Percentiles rank a stretch among this genome's conserved stretches.
phyloP scores from a whole-genome alignment of 1,284 basidiomycete species.

The Papiliotrema laurentii region DNA sequence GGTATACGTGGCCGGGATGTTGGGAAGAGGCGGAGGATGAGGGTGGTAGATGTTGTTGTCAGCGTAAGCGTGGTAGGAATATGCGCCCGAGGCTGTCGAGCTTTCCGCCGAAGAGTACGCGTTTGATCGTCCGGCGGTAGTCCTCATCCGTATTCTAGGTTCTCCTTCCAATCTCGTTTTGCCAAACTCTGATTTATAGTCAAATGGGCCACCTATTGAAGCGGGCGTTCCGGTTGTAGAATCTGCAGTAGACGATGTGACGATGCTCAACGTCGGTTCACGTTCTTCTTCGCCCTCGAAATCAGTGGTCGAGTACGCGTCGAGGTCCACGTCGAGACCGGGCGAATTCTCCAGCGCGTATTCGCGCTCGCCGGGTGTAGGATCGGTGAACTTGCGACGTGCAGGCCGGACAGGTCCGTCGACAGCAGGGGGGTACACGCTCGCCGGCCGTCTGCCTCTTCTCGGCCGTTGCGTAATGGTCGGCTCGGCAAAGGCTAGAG shows the following conservation, averaged over 20 bases:
- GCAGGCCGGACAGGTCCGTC: constrained; percentile 21
- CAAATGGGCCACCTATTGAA: constrained; percentile 28
- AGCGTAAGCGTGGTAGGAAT: constrained; percentile 34
- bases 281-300: constrained; percentile 25
- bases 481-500: constrained; percentile 24
- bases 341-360: constrained; percentile 11
- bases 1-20: constrained; percentile 13
- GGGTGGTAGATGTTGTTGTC: constrained; percentile 24
- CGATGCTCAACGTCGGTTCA: constrained; percentile 43
- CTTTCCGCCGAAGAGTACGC: constrained; percentile 45
- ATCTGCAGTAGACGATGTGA: constrained; percentile 41
- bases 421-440: constrained; percentile 23
- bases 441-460: constrained; percentile 29
- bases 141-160: constrained; percentile 29
- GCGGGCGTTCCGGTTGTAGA: constrained; percentile 39
- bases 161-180: constrained; percentile 26
- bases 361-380: constrained; percentile 20
- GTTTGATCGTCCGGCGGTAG: constrained; percentile 32
- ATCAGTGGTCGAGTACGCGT: constrained; percentile 35
- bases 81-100: constrained; percentile 38
- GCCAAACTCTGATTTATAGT: constrained; percentile 17
- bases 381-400: constrained; percentile 40
- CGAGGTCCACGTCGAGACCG: constrained; percentile 39
- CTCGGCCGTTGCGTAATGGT: constrained; percentile 14
- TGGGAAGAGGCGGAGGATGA: constrained; percentile 35